Base-by-base conservation (phyloP, 306 rosid genomes). In the Quercus suber region DNA sequence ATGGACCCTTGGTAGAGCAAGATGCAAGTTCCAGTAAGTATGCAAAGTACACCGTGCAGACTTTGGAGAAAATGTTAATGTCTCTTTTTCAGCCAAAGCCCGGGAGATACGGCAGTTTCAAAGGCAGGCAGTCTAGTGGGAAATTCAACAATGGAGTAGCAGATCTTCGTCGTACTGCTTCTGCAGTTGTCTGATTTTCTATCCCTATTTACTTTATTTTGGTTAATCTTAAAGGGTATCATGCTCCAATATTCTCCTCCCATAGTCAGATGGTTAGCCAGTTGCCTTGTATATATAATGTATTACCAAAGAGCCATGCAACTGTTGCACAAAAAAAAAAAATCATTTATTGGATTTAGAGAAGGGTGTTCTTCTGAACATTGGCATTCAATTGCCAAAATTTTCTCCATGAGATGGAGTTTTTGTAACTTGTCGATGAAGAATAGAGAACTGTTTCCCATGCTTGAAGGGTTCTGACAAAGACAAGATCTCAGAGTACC, bases 1-100 rank as follows among this genome's bases (percentile, higher is more conserved):
- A 96, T 58, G 99, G 99, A 27, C 98, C 99, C 71, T 88, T 96
- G 85, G 99, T 96, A 31, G 98, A 96, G 91, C 97, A 93, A 89
- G 99, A 96, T 2, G 73, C 84, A 20, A 91, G 92, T 84, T 89
- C 97, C 73, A 79, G 85, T 45, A 96, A 96, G 89, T 96, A 96
- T 77, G 94, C 88, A 2, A 96, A 93, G 69, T 96, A 93, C 78
- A 84, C 93, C 1, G 94, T 96, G 77, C 96, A 93, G 86, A 89
- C 85, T 79, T 87, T 96, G 88, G 99, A 96, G 86, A 92, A 93
- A 84, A 90, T 91, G 98, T 84, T 96, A 11, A 56, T 78, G 79
- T 85, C 92, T 75, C 97, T 96, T 23, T 96, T 80, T 81, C 94
- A 88, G 77, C 97, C 96, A 5, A 96, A 82, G 88, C 96, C 96